A percentile compares a stretch with the other conserved stretches of the same genome.
Evolutionary conservation across 331 rosid genomes (phyloP).

Genomic region (Phaseolus coccineus): DNA sequence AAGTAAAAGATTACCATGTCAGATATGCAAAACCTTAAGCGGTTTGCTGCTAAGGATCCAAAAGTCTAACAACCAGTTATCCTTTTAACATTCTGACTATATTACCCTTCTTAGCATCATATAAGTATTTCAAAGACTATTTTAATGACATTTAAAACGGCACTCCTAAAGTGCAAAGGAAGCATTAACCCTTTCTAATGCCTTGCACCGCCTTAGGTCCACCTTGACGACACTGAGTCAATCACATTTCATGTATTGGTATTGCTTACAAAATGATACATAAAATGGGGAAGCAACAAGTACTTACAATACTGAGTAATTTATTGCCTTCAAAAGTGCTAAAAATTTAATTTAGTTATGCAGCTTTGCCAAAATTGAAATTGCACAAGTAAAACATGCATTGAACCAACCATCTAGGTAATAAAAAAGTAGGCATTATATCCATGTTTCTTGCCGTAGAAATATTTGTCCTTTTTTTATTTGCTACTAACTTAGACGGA

Average conservation of each 20-base stretch:
- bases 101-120: constrained; percentile 3
- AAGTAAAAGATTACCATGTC: constrained; percentile 5
- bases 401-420: constrained; percentile 1
- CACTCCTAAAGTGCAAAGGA: not conserved
- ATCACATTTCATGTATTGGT: not conserved
- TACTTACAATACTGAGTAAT: not conserved
- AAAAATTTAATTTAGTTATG: not conserved
- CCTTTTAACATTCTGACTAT: not conserved
- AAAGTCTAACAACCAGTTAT: not conserved
- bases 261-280: not conserved
- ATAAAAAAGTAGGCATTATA: constrained; percentile 4
- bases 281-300: constrained; percentile 6
- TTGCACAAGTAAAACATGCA: constrained; percentile 29
- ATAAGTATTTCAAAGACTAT: not conserved
- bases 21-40: not conserved
- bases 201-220: not conserved
- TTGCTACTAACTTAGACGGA: not conserved
- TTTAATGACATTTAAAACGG: not conserved
- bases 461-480: not conserved
- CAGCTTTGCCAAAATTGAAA: constrained; percentile 30
- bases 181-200: not conserved
- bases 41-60: constrained; percentile 11
- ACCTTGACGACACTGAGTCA: not conserved
- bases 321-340: not conserved
- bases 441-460: not conserved